A percentile compares a stretch with the other conserved stretches of the same genome.
phyloP scores from a whole-genome alignment of 345 rosid species.

The Citrus trifoliata region DNA sequence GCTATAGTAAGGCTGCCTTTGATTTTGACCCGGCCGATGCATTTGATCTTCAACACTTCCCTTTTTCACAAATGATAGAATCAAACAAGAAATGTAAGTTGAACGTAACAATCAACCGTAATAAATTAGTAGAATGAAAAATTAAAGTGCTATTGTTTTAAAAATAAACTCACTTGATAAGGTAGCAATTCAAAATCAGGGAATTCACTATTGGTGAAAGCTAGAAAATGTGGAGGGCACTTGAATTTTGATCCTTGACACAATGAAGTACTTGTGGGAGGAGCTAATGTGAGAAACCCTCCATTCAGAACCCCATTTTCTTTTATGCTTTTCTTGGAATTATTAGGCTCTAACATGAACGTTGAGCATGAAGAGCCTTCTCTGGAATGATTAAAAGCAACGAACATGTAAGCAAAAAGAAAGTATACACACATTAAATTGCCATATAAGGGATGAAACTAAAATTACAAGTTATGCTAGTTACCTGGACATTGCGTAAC shows the following conservation, averaged over 20 bases:
- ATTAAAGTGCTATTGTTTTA: background rate
- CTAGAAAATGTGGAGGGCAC: constrained; percentile 20
- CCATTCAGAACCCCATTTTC: constrained; percentile 23
- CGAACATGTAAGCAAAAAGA: background rate
- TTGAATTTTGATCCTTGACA: constrained; percentile 20
- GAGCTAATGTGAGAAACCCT: constrained; percentile 49
- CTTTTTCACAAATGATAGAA: constrained; percentile 13
- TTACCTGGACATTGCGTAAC: constrained; percentile 35
- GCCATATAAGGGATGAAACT: background rate
- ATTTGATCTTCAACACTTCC: constrained; percentile 27
- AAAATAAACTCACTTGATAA: constrained; percentile 35
- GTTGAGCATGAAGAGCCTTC: constrained; percentile 30
- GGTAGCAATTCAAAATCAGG: constrained; percentile 31
- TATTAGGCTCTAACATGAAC: constrained; percentile 21
- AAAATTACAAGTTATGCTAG: background rate
- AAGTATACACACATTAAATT: background rate
- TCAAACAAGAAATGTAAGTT: background rate
- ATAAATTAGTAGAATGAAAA: background rate
- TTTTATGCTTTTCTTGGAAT: constrained; percentile 21
- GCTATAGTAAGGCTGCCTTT: constrained; percentile 34
- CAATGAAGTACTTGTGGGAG: constrained; percentile 25
- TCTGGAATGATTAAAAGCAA: constrained; percentile 17
- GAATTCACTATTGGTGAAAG: constrained; percentile 13
- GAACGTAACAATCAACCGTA: background rate
- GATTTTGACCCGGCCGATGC: constrained; percentile 15